Evolutionary conservation across 192 early-diverging fungal species (phyloP).

Genomic region (Umbelopsis isabellina): DNA sequence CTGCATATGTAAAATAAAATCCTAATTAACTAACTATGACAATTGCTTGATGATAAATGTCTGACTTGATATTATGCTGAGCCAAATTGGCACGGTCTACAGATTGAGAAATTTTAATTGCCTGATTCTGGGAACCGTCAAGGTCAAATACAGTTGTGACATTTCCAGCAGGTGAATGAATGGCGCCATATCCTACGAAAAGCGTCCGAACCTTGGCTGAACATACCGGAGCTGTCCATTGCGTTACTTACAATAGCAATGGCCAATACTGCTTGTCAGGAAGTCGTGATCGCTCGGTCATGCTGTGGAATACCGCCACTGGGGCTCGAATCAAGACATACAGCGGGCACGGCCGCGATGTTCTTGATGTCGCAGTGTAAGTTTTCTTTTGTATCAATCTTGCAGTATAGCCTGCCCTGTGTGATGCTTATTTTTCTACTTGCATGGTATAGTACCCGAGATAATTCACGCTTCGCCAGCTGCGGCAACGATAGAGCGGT

Average conservation of each 20-base stretch:
- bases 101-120: too few species aligned
- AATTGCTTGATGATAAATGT: neutral
- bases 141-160: neutral
- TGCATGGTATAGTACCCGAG: conserved; percentile 44
- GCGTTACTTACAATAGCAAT: conserved; percentile 63
- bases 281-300: conserved; percentile 71
- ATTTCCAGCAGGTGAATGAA: neutral
- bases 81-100: too few species aligned
- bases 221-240: conserved; percentile 75
- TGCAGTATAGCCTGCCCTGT: neutral
- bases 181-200: conserved; percentile 33
- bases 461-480: conserved; percentile 73
- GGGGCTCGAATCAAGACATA: conserved; percentile 78
- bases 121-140: neutral
- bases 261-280: conserved; percentile 87
- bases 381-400: neutral
- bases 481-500: conserved; percentile 83
- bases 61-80: neutral
- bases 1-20: conserved; percentile 20
- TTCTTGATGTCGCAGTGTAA: conserved; percentile 74
- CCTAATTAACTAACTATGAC: neutral
- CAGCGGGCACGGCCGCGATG: conserved; percentile 84
- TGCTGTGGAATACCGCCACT: conserved; percentile 70
- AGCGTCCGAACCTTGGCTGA: conserved; percentile 48
- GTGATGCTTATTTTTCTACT: conserved; percentile 9